Evolutionary conservation across 2,329 filamentous ascomycete species (phyloP).

Genomic region (Arthrobotrys sinensis): DNA sequence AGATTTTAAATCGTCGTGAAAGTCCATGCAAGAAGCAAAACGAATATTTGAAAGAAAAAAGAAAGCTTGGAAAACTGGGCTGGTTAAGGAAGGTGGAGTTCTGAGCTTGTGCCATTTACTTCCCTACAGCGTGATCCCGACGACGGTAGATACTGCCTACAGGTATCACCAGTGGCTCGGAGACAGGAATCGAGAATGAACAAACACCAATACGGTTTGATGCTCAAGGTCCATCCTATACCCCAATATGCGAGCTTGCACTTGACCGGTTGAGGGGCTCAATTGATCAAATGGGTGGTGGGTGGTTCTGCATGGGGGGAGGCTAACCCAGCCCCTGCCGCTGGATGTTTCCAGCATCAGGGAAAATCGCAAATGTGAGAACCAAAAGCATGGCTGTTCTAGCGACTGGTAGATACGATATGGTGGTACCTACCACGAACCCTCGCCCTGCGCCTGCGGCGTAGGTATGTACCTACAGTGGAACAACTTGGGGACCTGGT

Average conservation of each 20-base stretch:
- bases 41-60: slow-evolving; percentile 5
- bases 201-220: neutral
- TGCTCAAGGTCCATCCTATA: neutral
- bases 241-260: slow-evolving; percentile 5
- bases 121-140: neutral
- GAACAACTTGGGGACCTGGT: neutral
- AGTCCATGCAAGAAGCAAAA: neutral
- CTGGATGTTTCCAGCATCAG: slow-evolving; percentile 7
- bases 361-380: slow-evolving; percentile 24
- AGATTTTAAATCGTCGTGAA: slow-evolving; percentile 11
- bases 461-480: neutral
- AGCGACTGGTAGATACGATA: slow-evolving; percentile 31
- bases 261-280: slow-evolving; percentile 5
- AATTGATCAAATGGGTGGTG: slow-evolving; percentile 18
- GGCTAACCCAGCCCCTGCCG: slow-evolving; percentile 23
- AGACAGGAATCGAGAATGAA: neutral
- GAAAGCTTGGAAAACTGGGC: neutral
- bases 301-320: slow-evolving; percentile 24
- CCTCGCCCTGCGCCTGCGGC: slow-evolving; percentile 20
- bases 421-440: slow-evolving; percentile 21
- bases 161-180: neutral
- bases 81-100: neutral
- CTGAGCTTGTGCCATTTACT: slow-evolving; percentile 8
- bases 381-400: slow-evolving; percentile 19
- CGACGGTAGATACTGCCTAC: neutral